Evolutionary conservation across 1,139 yeast genomes (phyloP).

Genomic region (Casaregolazyma lundiana): DNA sequence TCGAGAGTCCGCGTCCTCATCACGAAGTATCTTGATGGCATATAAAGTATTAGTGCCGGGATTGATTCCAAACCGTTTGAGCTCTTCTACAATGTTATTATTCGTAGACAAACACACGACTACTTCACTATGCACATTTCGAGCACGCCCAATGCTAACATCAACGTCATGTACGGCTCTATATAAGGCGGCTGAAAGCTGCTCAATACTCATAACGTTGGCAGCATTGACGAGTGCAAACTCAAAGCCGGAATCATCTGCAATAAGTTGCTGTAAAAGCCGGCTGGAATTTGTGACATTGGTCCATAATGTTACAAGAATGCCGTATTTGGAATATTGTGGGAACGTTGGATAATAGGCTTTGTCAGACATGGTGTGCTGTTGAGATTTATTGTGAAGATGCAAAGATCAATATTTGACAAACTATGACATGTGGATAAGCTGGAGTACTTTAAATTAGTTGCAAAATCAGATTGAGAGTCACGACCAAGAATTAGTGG

Average conservation of each 20-base stretch:
- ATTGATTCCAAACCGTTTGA: slow-evolving; percentile 44
- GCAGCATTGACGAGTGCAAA: slow-evolving; percentile 48
- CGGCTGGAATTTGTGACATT: slow-evolving; percentile 41
- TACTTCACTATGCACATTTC: slow-evolving; percentile 49
- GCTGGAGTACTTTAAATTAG: too few relatives aligned
- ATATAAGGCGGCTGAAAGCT: slow-evolving; percentile 45
- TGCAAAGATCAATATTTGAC: neutral
- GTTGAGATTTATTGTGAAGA: neutral
- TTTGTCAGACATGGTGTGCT: neutral
- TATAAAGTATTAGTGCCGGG: slow-evolving; percentile 35
- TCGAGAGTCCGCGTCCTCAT: neutral
- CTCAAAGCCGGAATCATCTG: slow-evolving; percentile 38
- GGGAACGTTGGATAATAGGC: slow-evolving; percentile 31
- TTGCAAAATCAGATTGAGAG: too few relatives aligned
- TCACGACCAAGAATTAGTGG: too few relatives aligned
- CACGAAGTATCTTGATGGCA: slow-evolving; percentile 35
- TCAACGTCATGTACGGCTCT: slow-evolving; percentile 44
- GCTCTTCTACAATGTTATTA: slow-evolving; percentile 46
- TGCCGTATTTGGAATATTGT: slow-evolving; percentile 39
- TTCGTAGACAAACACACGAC: slow-evolving; percentile 50
- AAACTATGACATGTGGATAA: too few relatives aligned
- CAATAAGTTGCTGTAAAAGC: slow-evolving; percentile 32
- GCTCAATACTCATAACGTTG: slow-evolving; percentile 43
- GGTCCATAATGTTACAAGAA: slow-evolving; percentile 38
- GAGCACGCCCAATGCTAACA: slow-evolving; percentile 43